Evolutionary conservation across 2,329 filamentous ascomycete genomes (phyloP).

Genomic region (Nigrospora sphaerica): DNA sequence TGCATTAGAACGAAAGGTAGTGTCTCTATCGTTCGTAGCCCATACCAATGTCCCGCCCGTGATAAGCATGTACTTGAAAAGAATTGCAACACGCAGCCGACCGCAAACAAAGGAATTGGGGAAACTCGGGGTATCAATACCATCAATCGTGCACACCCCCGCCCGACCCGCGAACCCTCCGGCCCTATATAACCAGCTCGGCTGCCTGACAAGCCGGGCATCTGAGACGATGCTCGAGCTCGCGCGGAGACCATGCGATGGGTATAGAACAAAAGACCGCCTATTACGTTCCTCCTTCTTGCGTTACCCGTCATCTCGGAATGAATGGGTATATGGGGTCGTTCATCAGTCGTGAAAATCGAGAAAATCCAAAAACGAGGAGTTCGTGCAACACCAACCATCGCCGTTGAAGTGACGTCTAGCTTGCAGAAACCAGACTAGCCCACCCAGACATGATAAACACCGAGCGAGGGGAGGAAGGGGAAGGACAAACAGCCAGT

Average conservation of each 20-base stretch:
- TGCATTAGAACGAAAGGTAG: neutral
- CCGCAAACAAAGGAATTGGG: neutral
- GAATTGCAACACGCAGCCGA: neutral
- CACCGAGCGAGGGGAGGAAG: neutral
- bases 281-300: constrained; percentile 14
- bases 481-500: too few species aligned
- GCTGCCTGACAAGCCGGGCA: constrained; percentile 1
- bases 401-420: constrained; percentile 1
- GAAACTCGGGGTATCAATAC: constrained; percentile 17
- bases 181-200: constrained; percentile 10
- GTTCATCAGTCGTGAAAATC: constrained; percentile 21
- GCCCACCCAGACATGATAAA: neutral
- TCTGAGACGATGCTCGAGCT: constrained; percentile 1
- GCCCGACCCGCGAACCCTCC: constrained; percentile 5
- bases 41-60: neutral
- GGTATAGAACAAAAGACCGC: constrained; percentile 9
- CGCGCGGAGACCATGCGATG: constrained; percentile 2
- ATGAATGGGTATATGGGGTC: constrained; percentile 24
- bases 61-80: neutral
- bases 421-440: neutral
- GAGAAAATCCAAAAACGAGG: constrained; percentile 8
- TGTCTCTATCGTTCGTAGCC: neutral
- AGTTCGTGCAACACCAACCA: constrained; percentile 3
- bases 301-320: constrained; percentile 23
- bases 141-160: constrained; percentile 8